phyloP scores from a whole-genome alignment of 495 filamentous ascomycete species.

The Penicillium steckii region DNA sequence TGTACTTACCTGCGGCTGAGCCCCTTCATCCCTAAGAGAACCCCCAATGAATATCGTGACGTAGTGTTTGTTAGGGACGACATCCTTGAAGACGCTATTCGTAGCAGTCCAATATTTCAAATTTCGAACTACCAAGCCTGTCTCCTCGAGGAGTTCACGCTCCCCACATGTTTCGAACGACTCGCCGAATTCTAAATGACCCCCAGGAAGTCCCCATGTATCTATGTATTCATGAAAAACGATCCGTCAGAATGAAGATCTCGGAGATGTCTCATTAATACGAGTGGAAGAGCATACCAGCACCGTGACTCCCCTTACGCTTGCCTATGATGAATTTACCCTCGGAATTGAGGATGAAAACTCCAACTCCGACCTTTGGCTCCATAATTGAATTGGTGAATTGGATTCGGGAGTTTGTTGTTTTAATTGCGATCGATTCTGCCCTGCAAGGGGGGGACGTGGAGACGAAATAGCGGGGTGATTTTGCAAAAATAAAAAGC shows the following conservation, averaged over 20 bases:
- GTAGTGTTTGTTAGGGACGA: slow-evolving; percentile 56
- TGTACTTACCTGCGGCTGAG: slow-evolving; percentile 49
- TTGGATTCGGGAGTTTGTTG: too few relatives aligned
- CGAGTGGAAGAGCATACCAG: slow-evolving; percentile 21
- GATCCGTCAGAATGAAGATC: not conserved
- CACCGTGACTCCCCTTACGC: slow-evolving; percentile 36
- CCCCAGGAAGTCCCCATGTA: slow-evolving; percentile 63
- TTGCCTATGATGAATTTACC: slow-evolving; percentile 35
- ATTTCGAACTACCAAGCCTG: slow-evolving; percentile 52
- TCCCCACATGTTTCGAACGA: slow-evolving; percentile 54
- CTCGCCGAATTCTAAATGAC: slow-evolving; percentile 68
- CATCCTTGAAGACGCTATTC: slow-evolving; percentile 55
- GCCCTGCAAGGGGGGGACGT: slow-evolving; percentile 4
- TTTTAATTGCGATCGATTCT: not conserved
- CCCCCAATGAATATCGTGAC: slow-evolving; percentile 62
- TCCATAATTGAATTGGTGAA: slow-evolving; percentile 10
- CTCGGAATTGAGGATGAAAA: slow-evolving; percentile 29
- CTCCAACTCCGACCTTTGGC: slow-evolving; percentile 31
- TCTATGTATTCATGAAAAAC: slow-evolving; percentile 26
- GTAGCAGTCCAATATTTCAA: slow-evolving; percentile 53
- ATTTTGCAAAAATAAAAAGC: too few relatives aligned
- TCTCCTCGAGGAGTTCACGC: slow-evolving; percentile 68
- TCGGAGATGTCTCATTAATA: not conserved
- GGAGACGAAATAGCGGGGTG: too few relatives aligned
- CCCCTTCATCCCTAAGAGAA: slow-evolving; percentile 32